Conservation (phyloP, 2,329 filamentous ascomycete genomes). For the Claviceps spartinae region DNA sequence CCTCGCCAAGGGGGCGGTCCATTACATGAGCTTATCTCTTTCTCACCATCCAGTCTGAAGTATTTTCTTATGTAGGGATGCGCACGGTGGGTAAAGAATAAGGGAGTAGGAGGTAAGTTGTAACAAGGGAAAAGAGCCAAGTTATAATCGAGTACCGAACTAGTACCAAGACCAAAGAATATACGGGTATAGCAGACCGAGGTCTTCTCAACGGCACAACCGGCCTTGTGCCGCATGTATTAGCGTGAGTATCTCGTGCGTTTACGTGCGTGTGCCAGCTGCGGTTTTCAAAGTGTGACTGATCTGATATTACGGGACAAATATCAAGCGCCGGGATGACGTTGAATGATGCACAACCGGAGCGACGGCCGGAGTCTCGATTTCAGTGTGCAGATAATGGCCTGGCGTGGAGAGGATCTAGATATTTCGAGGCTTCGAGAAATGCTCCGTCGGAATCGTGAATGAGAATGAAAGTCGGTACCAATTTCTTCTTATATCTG, state of each 20-base stretch:
- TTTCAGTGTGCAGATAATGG: neutral
- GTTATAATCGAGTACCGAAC: neutral
- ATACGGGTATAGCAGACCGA: neutral
- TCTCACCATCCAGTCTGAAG: constrained; percentile 23
- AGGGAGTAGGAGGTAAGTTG: neutral
- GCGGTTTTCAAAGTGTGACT: neutral
- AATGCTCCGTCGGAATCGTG: neutral
- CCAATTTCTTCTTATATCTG: neutral
- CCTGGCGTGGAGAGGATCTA: neutral
- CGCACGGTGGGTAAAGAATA: neutral
- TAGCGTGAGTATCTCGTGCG: constrained; percentile 21
- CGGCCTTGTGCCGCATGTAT: constrained; percentile 27
- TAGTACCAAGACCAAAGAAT: too few species aligned
- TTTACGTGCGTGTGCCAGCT: neutral
- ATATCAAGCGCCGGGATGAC: neutral
- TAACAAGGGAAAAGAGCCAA: neutral
- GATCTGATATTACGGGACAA: neutral
- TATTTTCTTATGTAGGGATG: neutral
- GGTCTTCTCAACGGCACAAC: constrained; percentile 37
- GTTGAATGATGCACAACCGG: neutral
- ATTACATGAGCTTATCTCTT: constrained; percentile 44
- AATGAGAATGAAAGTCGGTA: neutral
- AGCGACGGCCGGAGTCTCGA: neutral
- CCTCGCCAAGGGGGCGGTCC: constrained; percentile 64
- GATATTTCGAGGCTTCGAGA: neutral